Conservation (phyloP, 2,329 filamentous ascomycete genomes). For the Akanthomyces uredinophilus region DNA sequence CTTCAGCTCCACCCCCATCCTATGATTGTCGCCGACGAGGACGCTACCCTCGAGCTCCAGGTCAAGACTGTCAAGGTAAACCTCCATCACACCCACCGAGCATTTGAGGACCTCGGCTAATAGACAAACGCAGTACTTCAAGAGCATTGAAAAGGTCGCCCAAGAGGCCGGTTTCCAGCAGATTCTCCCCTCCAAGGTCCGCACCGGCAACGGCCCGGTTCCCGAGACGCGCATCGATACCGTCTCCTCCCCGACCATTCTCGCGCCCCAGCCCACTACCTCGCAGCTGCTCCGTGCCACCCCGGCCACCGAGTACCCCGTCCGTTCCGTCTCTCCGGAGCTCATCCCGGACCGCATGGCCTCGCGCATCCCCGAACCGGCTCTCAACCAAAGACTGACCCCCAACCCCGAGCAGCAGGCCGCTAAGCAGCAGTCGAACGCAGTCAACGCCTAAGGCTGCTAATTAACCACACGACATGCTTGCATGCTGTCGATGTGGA, state of each 20-base stretch:
- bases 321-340: slow-evolving; percentile 53
- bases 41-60: slow-evolving; percentile 67
- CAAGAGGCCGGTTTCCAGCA: slow-evolving; percentile 52
- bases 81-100: neutral
- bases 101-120: neutral
- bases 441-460: slow-evolving; percentile 21
- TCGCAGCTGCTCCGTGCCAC: slow-evolving; percentile 49
- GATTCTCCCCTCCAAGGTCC: slow-evolving; percentile 51
- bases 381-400: slow-evolving; percentile 40
- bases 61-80: slow-evolving; percentile 65
- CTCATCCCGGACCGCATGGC: slow-evolving; percentile 60
- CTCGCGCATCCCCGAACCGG: slow-evolving; percentile 48
- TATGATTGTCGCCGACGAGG: slow-evolving; percentile 79
- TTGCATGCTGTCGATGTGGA: neutral
- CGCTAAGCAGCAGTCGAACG: slow-evolving; percentile 23
- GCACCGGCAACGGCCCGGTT: slow-evolving; percentile 43
- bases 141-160: slow-evolving; percentile 63
- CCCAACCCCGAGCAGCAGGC: slow-evolving; percentile 44
- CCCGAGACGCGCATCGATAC: slow-evolving; percentile 39
- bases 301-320: slow-evolving; percentile 50
- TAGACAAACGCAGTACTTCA: slow-evolving; percentile 52
- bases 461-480: neutral
- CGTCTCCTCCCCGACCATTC: slow-evolving; percentile 40
- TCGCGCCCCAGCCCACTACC: slow-evolving; percentile 51
- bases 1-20: slow-evolving; percentile 77